Percentiles rank a stretch among this genome's conserved stretches.
Evolutionary conservation across 257 asterid species (phyloP).

Genomic region (Knoxia roxburghii): DNA sequence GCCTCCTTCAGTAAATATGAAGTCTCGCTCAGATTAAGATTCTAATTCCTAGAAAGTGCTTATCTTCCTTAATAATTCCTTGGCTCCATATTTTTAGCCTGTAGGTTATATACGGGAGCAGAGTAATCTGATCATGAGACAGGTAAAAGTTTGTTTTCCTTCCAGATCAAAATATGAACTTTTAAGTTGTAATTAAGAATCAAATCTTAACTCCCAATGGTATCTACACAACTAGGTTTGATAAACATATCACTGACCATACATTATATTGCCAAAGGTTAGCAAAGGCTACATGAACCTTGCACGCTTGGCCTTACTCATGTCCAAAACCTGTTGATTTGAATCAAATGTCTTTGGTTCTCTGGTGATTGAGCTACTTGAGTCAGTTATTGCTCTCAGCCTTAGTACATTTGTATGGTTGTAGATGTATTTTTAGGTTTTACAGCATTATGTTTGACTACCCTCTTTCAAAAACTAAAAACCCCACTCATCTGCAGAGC

Average conservation of each 20-base stretch:
- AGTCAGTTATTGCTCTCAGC: too few species aligned
- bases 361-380: neutral
- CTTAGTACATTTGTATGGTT: too few species aligned
- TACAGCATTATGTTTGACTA: neutral
- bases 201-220: neutral
- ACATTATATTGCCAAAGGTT: neutral
- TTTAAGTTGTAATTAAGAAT: too few species aligned
- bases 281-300: neutral
- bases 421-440: neutral
- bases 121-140: conserved; percentile 80
- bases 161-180: neutral
- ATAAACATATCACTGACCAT: neutral
- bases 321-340: neutral
- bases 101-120: conserved; percentile 91
- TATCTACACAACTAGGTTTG: neutral
- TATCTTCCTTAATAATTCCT: conserved; percentile 15
- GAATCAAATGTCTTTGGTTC: neutral
- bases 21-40: conserved; percentile 6
- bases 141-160: conserved; percentile 46
- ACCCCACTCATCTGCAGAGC: neutral
- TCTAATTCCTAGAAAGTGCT: conserved; percentile 1
- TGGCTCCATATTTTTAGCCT: conserved; percentile 54
- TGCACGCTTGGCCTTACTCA: neutral
- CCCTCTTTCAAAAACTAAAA: neutral
- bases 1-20: conserved; percentile 8